These are phyloP conservation scores for Neurospora sp. DNA, from an alignment of 495 filamentous ascomycete species.

Conservation along the genomic window DNA sequence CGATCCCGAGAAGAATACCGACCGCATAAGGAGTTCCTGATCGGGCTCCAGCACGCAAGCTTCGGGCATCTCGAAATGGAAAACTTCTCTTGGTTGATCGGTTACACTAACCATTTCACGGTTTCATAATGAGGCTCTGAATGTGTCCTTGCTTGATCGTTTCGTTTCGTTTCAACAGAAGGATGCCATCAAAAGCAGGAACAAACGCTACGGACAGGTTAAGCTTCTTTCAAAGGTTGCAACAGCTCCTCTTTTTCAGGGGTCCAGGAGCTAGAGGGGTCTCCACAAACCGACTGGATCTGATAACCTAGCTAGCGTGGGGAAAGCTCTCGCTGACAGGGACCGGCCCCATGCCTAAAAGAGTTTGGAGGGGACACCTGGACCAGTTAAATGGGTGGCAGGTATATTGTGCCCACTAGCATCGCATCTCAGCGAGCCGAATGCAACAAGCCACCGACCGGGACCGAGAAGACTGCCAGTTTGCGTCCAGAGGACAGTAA, in stretches of 20 bases:
- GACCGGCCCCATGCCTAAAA: background rate
- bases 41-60: background rate
- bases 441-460: slow-evolving; percentile 7
- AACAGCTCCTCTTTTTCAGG: background rate
- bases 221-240: background rate
- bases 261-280: background rate
- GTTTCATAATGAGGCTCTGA: background rate
- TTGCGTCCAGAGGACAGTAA: slow-evolving; percentile 8
- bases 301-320: background rate
- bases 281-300: background rate
- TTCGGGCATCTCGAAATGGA: background rate
- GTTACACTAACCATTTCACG: background rate
- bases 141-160: background rate
- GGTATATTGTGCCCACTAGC: slow-evolving; percentile 1
- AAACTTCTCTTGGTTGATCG: background rate
- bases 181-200: background rate
- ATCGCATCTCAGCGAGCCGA: background rate
- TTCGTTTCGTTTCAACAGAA: background rate
- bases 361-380: slow-evolving; percentile 5
- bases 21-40: background rate
- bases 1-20: background rate
- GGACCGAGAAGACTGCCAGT: slow-evolving; percentile 7
- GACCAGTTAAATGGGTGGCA: slow-evolving; percentile 21
- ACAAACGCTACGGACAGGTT: background rate
- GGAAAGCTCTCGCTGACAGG: background rate